Conservation (phyloP, 306 rosid species). For the Cicer cuneatum region DNA sequence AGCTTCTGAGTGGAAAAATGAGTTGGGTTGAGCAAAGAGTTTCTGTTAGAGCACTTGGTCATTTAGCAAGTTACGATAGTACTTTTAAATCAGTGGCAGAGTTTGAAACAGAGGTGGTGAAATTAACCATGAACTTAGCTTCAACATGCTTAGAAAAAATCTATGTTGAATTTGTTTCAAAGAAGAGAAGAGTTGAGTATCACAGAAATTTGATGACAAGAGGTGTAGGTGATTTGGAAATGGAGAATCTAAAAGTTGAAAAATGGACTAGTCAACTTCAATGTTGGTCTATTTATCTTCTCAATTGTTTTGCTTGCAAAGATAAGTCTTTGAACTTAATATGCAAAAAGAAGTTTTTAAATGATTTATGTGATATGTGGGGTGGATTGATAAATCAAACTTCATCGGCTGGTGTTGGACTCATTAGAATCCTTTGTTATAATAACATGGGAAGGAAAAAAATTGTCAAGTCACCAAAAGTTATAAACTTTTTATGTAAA, state of each 20-base stretch:
- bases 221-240: conserved; percentile 70
- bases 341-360: conserved; percentile 62
- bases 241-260: conserved; percentile 78
- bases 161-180: conserved; percentile 53
- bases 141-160: conserved; percentile 61
- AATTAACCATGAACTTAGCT: conserved; percentile 59
- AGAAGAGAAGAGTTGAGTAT: conserved; percentile 55
- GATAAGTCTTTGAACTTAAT: conserved; percentile 57
- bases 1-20: conserved; percentile 63
- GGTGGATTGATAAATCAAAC: conserved; percentile 75
- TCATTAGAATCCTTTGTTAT: conserved; percentile 70
- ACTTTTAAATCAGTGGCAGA: conserved; percentile 59
- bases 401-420: conserved; percentile 77
- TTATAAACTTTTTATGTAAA: conserved; percentile 57
- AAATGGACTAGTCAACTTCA: conserved; percentile 87
- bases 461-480: conserved; percentile 54
- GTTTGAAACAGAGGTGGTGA: conserved; percentile 58
- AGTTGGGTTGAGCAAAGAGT: conserved; percentile 89
- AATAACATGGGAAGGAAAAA: conserved; percentile 61
- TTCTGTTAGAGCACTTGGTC: conserved; percentile 77
- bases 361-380: conserved; percentile 67
- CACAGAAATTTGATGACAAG: conserved; percentile 73
- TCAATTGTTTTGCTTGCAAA: conserved; percentile 83
- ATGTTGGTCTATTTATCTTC: conserved; percentile 75
- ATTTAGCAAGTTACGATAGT: conserved; percentile 68